Evolutionary conservation across 768 basidiomycete genomes (phyloP).

Genomic region (Mycena floridula): DNA sequence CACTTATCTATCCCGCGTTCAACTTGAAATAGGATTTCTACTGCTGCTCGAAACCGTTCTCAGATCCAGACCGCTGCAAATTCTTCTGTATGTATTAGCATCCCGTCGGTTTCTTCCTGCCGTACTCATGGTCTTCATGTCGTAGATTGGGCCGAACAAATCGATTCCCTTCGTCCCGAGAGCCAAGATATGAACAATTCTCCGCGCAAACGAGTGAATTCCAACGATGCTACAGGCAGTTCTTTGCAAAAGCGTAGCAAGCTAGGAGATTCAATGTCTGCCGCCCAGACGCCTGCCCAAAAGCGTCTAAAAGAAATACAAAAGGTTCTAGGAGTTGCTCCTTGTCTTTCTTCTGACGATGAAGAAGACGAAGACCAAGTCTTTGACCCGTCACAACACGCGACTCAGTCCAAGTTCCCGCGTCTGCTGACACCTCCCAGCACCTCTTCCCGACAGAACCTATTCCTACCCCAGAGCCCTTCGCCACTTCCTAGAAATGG

Average conservation of each 20-base stretch:
- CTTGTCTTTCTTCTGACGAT: background rate
- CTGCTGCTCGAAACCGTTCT: conserved; percentile 22
- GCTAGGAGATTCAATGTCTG: no score
- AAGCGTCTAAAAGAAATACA: background rate
- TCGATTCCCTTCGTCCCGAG: background rate
- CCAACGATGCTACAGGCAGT: background rate
- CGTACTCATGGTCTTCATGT: background rate
- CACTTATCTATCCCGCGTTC: no score
- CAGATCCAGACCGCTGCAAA: conserved; percentile 18
- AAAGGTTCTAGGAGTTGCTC: background rate
- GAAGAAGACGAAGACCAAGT: no score
- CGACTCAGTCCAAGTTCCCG: no score
- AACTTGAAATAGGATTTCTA: no score
- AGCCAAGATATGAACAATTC: background rate
- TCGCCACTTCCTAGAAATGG: background rate
- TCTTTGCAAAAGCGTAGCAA: no score
- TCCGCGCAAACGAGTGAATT: background rate
- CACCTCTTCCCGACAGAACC: background rate
- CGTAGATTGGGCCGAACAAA: conserved; percentile 9
- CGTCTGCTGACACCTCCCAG: background rate
- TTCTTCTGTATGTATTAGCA: conserved; percentile 30
- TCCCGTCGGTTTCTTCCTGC: background rate
- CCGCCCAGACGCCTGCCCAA: background rate
- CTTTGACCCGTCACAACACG: no score
- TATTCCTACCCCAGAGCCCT: background rate